These are phyloP conservation scores for Alternaria triticimaculans DNA, from an alignment of 2,329 filamentous ascomycete genomes.

Conservation along the genomic window DNA sequence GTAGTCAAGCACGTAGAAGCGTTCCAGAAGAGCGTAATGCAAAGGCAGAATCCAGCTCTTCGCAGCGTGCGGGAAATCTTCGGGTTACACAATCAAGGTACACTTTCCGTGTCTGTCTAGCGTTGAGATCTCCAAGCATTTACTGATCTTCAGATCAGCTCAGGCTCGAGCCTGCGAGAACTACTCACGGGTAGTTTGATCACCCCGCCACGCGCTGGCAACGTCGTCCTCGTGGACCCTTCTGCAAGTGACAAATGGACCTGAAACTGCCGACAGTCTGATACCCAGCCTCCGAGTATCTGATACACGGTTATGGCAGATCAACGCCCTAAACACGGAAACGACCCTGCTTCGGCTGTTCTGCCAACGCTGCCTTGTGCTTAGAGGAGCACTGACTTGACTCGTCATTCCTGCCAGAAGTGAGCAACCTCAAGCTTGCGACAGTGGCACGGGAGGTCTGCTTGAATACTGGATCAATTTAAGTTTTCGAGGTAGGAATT, in stretches of 20 bases:
- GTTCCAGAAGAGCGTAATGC: constrained; percentile 17
- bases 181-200: constrained; percentile 25
- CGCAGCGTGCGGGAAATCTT: constrained; percentile 2
- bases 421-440: background rate
- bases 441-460: background rate
- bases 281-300: constrained; percentile 37
- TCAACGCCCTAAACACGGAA: constrained; percentile 18
- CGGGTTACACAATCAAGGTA: background rate
- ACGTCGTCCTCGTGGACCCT: constrained; percentile 16
- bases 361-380: background rate
- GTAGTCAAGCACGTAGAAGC: constrained; percentile 12
- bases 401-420: constrained; percentile 12
- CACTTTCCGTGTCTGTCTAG: constrained; percentile 8
- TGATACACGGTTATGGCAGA: constrained; percentile 43
- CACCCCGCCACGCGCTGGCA: constrained; percentile 16
- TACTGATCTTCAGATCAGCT: constrained; percentile 13
- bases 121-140: constrained; percentile 6
- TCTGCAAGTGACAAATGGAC: constrained; percentile 35
- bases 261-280: constrained; percentile 46
- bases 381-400: background rate
- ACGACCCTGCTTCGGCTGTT: constrained; percentile 3
- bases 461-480: background rate
- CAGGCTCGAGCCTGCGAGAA: constrained; percentile 9
- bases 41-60: background rate
- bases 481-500: constrained; percentile 1